Conservation (phyloP, 495 filamentous ascomycete species). For the Letharia columbiana region DNA sequence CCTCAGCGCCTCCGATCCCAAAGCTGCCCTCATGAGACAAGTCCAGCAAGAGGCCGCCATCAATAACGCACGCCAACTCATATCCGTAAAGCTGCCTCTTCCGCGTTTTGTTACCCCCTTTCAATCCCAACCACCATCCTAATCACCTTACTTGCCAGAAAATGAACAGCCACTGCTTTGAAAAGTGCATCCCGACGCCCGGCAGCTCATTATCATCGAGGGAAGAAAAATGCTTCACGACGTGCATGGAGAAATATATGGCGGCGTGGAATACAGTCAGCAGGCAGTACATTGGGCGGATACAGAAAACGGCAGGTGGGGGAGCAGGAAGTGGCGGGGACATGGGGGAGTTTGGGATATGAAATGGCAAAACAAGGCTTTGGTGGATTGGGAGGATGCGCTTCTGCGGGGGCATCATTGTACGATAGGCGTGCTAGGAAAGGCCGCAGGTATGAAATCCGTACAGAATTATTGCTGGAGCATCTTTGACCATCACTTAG, state of each 20-base stretch:
- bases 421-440: neutral
- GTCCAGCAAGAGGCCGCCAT: conserved; percentile 66
- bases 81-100: conserved; percentile 50
- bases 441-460: too few relatives aligned
- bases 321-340: conserved; percentile 3
- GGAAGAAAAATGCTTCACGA: conserved; percentile 69
- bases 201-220: conserved; percentile 61
- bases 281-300: conserved; percentile 60
- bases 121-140: neutral
- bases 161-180: conserved; percentile 96
- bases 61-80: conserved; percentile 62
- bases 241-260: conserved; percentile 98
- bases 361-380: neutral
- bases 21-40: conserved; percentile 63
- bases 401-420: neutral
- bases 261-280: conserved; percentile 81
- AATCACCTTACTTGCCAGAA: conserved; percentile 46
- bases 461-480: neutral
- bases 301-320: conserved; percentile 49
- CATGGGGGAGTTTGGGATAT: conserved; percentile 12
- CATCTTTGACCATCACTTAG: neutral
- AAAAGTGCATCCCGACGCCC: conserved; percentile 81
- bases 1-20: conserved; percentile 42
- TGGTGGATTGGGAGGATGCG: neutral
- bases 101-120: neutral